These are phyloP conservation scores for Myxozyma monticola DNA, from an alignment of 805 yeast species.

Conservation along the genomic window DNA sequence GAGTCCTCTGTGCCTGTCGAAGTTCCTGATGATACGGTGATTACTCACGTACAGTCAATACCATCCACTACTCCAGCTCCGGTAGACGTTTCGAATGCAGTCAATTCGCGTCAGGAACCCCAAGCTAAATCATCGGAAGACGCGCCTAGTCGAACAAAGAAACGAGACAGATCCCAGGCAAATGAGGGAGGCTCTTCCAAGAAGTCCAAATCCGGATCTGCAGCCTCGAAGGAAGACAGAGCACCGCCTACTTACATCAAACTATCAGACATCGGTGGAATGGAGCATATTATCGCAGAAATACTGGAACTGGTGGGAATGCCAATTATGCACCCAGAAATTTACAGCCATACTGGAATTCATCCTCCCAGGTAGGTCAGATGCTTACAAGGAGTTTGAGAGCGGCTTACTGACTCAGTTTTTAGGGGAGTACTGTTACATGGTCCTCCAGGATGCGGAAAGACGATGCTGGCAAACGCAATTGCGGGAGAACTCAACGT, in stretches of 20 bases:
- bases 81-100: background rate
- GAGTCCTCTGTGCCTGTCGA: slow-evolving; percentile 5
- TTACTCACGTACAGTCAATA: background rate
- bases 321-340: slow-evolving; percentile 93
- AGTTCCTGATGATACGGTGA: slow-evolving; percentile 10
- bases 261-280: slow-evolving; percentile 81
- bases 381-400: too few relatives aligned
- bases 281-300: slow-evolving; percentile 80
- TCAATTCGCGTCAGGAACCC: too few relatives aligned
- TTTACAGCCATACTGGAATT: slow-evolving; percentile 81
- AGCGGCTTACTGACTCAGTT: background rate
- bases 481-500: slow-evolving; percentile 84
- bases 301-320: slow-evolving; percentile 86
- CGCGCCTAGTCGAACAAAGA: slow-evolving; percentile 25
- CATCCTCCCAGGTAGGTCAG: slow-evolving; percentile 66
- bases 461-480: slow-evolving; percentile 94
- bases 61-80: background rate
- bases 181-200: slow-evolving; percentile 49
- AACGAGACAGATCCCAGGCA: slow-evolving; percentile 24
- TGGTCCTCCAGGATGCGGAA: slow-evolving; percentile 99
- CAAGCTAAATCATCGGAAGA: background rate
- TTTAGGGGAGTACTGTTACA: slow-evolving; percentile 81
- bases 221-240: slow-evolving; percentile 59
- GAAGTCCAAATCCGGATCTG: slow-evolving; percentile 48
- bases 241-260: slow-evolving; percentile 55